Evolutionary conservation across 1,284 basidiomycete genomes (phyloP).

Genomic region (Papiliotrema nemorosa): DNA sequence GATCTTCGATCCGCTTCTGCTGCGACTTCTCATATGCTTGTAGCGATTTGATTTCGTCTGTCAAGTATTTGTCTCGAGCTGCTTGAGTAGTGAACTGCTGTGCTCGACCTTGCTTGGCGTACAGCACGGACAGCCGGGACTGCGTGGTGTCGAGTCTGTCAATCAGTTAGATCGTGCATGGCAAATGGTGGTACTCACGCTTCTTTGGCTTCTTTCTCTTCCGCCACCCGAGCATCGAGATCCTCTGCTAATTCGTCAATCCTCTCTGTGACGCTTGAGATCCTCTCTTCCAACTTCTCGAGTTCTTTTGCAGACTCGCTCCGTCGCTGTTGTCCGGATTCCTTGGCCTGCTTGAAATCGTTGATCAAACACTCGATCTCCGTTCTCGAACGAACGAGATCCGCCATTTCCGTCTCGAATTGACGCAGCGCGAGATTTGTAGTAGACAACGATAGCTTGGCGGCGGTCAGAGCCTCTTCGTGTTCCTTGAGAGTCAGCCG

Average conservation of each 20-base stretch:
- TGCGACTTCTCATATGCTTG: constrained; percentile 60
- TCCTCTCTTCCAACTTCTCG: constrained; percentile 58
- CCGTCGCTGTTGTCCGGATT: constrained; percentile 58
- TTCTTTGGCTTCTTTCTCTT: constrained; percentile 65
- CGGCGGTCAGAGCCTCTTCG: constrained; percentile 68
- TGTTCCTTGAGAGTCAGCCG: constrained; percentile 52
- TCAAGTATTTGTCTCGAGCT: constrained; percentile 76
- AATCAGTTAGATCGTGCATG: background rate
- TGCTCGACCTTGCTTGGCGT: constrained; percentile 81
- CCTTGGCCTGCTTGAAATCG: constrained; percentile 69
- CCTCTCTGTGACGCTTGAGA: constrained; percentile 61
- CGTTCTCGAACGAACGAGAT: constrained; percentile 71
- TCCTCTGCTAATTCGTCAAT: constrained; percentile 63
- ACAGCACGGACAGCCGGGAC: constrained; percentile 67
- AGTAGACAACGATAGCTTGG: constrained; percentile 68
- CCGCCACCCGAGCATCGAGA: constrained; percentile 60
- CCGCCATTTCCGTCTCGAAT: constrained; percentile 50
- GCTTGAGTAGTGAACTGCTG: constrained; percentile 77
- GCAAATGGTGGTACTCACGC: constrained; percentile 28
- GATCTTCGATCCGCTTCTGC: constrained; percentile 58
- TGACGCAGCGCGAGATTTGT: constrained; percentile 49
- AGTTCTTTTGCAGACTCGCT: constrained; percentile 63
- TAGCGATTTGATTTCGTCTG: constrained; percentile 67
- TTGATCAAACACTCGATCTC: constrained; percentile 78
- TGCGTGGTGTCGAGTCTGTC: constrained; percentile 65